phyloP scores from a whole-genome alignment of 2,329 filamentous ascomycete species.

The Colletotrichum liaoningense region DNA sequence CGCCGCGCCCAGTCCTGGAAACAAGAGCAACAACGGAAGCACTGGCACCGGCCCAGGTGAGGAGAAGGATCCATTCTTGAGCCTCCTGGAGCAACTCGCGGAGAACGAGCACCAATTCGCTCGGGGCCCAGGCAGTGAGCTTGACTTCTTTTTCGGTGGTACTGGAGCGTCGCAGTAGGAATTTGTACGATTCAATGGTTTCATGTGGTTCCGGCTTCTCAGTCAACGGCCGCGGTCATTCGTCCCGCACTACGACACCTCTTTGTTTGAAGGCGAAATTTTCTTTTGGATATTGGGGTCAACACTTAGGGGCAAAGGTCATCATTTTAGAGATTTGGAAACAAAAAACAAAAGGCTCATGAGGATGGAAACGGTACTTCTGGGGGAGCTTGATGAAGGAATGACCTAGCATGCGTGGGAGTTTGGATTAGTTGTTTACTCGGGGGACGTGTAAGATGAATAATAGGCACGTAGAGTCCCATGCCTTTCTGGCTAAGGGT shows the following conservation, averaged over 20 bases:
- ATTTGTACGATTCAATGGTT: slow-evolving; percentile 7
- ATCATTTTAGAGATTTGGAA: slow-evolving; percentile 14
- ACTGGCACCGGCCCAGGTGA: slow-evolving; percentile 61
- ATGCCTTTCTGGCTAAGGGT: not conserved
- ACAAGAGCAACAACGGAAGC: slow-evolving; percentile 59
- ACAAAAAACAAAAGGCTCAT: slow-evolving; percentile 7
- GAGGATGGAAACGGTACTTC: slow-evolving; percentile 16
- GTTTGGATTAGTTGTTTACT: slow-evolving; percentile 21
- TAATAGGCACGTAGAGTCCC: slow-evolving; percentile 9
- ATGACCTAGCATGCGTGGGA: slow-evolving; percentile 31
- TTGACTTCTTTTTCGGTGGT: slow-evolving; percentile 78
- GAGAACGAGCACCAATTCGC: slow-evolving; percentile 77
- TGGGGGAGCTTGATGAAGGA: slow-evolving; percentile 19
- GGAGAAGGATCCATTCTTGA: slow-evolving; percentile 86
- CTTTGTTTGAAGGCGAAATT: slow-evolving; percentile 7
- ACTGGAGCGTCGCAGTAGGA: slow-evolving; percentile 33
- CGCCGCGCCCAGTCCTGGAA: slow-evolving; percentile 52
- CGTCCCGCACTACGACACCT: slow-evolving; percentile 17
- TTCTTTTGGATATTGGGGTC: slow-evolving; percentile 5
- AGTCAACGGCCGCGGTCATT: not conserved
- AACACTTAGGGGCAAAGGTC: not conserved
- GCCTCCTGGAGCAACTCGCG: slow-evolving; percentile 82
- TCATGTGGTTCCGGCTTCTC: not conserved
- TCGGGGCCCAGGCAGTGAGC: slow-evolving; percentile 75
- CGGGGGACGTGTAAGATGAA: slow-evolving; percentile 22